Conservation (phyloP, 108 stramenopile species). For the Cyclotella cryptica region DNA sequence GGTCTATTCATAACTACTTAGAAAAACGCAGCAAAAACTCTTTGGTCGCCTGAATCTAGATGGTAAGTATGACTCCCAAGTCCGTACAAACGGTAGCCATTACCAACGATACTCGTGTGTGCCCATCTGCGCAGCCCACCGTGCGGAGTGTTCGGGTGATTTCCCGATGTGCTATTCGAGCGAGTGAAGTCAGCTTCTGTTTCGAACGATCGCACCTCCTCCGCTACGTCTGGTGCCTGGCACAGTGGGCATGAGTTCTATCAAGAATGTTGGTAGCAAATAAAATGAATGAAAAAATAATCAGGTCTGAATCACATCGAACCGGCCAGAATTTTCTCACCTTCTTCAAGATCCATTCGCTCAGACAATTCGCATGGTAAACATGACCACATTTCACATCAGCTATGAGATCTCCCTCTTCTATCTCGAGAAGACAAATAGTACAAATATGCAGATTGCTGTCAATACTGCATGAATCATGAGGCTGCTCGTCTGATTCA, state of each 20-base stretch:
- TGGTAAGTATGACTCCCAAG: neutral
- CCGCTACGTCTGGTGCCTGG: constrained; percentile 19
- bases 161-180: neutral
- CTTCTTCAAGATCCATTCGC: constrained; percentile 45
- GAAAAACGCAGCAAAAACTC: neutral
- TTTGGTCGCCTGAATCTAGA: neutral
- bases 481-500: neutral
- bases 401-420: constrained; percentile 33
- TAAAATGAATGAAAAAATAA: neutral
- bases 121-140: neutral
- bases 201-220: constrained; percentile 32
- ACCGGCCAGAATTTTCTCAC: constrained; percentile 1
- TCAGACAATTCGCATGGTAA: constrained; percentile 41
- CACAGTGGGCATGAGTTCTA: constrained; percentile 40
- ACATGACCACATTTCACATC: constrained; percentile 36
- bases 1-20: too few relatives aligned
- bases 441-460: constrained; percentile 24
- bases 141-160: neutral
- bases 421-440: constrained; percentile 29
- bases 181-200: constrained; percentile 3
- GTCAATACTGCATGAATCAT: neutral
- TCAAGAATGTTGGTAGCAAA: neutral
- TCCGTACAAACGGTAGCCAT: constrained; percentile 2
- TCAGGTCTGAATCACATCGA: neutral
- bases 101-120: neutral